Evolutionary conservation across 169 alveolate species (phyloP).

Genomic region (Cystoisospora suis): DNA sequence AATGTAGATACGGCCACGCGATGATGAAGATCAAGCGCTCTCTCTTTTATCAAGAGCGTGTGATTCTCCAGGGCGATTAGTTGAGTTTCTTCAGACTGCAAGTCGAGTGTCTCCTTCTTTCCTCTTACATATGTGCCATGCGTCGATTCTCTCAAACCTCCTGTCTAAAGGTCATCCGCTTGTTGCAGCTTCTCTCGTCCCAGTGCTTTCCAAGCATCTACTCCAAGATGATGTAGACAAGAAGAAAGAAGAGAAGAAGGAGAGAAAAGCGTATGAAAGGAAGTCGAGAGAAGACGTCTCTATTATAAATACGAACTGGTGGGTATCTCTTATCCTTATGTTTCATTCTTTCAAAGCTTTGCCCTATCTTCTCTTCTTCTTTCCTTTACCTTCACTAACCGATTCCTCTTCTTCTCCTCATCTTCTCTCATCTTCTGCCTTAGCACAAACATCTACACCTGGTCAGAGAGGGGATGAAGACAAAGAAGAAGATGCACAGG

Average conservation of each 20-base stretch:
- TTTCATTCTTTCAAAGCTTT: neutral
- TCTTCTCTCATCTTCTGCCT: too few species aligned
- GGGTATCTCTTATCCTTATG: neutral
- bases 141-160: neutral
- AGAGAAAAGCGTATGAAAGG: too few species aligned
- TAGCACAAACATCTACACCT: too few species aligned
- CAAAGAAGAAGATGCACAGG: too few species aligned
- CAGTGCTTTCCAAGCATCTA: neutral
- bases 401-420: neutral
- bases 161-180: neutral
- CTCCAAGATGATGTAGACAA: too few species aligned
- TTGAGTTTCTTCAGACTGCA: neutral
- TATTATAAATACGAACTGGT: too few species aligned
- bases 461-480: too few species aligned
- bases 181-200: neutral
- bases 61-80: neutral
- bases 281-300: neutral
- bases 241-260: too few species aligned
- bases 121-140: neutral
- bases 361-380: neutral
- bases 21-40: neutral
- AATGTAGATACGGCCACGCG: neutral
- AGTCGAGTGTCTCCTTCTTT: neutral
- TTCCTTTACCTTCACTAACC: neutral
- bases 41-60: neutral